Evolutionary conservation across 129 eudicot species (phyloP).

Genomic region (Oenanthe sinensis): DNA sequence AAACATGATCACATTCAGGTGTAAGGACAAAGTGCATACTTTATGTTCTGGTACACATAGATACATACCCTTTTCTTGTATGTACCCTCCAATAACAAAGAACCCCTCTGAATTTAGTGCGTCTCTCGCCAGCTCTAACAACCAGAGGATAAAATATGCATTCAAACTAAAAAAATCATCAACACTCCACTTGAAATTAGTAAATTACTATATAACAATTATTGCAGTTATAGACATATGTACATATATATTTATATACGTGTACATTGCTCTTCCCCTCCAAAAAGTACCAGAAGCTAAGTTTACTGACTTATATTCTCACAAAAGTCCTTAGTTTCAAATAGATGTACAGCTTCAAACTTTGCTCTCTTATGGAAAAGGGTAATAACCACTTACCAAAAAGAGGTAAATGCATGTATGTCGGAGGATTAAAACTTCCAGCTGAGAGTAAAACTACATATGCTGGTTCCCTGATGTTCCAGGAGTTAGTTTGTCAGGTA

Average conservation of each 20-base stretch:
- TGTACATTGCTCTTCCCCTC: neutral
- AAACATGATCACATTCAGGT: neutral
- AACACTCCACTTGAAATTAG: neutral
- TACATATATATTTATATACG: neutral
- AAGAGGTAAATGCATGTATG: conserved; percentile 91
- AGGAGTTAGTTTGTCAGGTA: conserved; percentile 2
- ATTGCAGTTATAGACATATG: neutral
- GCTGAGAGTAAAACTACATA: conserved; percentile 68
- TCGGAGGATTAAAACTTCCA: conserved; percentile 97
- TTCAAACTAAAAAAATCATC: neutral
- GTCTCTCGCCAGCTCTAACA: conserved; percentile 85
- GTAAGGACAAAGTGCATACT: conserved; percentile 1
- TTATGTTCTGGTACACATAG: conserved; percentile 7
- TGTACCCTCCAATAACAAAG: conserved; percentile 79
- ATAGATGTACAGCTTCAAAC: neutral
- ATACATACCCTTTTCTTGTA: conserved; percentile 66
- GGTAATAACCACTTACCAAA: conserved; percentile 46
- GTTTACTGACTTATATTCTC: neutral
- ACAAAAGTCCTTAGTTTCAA: neutral
- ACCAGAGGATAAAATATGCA: conserved; percentile 4
- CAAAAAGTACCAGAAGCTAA: neutral
- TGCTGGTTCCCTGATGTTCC: conserved; percentile 28
- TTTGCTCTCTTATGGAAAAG: neutral
- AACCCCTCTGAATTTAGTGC: conserved; percentile 65
- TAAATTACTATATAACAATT: neutral